Evolutionary conservation across 768 basidiomycete genomes (phyloP), one percentile per base, ranked within the genome.

Genomic region (Boletales sp.): DNA sequence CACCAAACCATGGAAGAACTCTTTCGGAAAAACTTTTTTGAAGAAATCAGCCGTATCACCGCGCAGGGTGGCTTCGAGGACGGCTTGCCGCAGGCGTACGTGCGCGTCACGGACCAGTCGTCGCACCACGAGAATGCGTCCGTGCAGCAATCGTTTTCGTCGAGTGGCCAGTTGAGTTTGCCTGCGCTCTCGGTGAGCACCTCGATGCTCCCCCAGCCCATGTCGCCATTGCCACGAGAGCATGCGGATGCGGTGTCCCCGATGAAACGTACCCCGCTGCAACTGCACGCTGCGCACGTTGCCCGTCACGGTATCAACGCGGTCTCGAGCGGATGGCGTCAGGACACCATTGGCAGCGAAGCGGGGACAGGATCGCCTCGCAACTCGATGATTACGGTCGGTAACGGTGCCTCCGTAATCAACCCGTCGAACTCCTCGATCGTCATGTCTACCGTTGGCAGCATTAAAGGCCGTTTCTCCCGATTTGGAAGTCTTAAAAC

Each of bases 1-100:
- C 94, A 98, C 63, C 84, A 86, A 51, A 92, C 91, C 0, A 74
- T 98, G 40, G 86, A 90, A 64, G 84, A 79, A 53, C 87, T 93
- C 68, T 93, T 91, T 75, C 79, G 74, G 48, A 89, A 86, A 67
- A 90, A 90, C 61, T 93, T 90, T 70, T 68, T 80, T 4, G 90
- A 92, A 34, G 90, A 93, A 63, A 86, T 93, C 40, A 78, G 79
- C 43, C 81, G 87, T 5, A 71, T 93, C 40, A 78, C 76, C 1
- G 75, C 84, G 7, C 86, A 72, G 38, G 65, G 86, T 39, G 72
- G 73, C 27, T 74, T 82, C 15, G 82, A 84, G 42, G 74, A 74
- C 38, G 60, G 68, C 50, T 67, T 72, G 6, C 46, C 39, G 42
- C 74, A 76, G 47, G 70, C 73, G n/a, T 69, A 69, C 32, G 47